Evolutionary conservation across 257 asterid species (phyloP).

Genomic region (Forsythia suspensa): DNA sequence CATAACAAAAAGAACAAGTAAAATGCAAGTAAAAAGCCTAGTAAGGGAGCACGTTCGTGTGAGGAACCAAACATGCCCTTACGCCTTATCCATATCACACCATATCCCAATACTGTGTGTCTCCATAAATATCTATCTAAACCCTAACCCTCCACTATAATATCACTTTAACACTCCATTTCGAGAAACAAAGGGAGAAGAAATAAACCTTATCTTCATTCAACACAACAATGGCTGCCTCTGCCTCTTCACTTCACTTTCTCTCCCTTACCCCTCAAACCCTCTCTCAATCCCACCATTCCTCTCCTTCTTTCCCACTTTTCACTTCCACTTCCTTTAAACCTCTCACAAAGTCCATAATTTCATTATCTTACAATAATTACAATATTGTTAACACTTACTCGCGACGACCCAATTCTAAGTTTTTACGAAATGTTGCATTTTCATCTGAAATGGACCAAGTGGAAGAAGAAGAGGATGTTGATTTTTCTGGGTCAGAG

Average conservation of each 20-base stretch:
- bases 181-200: background rate
- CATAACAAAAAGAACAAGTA: no score
- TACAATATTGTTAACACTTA: background rate
- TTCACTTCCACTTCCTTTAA: constrained; percentile 40
- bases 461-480: constrained; percentile 27
- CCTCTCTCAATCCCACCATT: constrained; percentile 37
- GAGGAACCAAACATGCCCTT: background rate
- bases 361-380: constrained; percentile 30
- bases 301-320: constrained; percentile 34
- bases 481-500: constrained; percentile 14
- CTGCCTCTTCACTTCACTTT: constrained; percentile 36
- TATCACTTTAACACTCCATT: constrained; percentile 1
- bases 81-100: background rate
- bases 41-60: background rate
- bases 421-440: constrained; percentile 48
- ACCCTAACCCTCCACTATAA: background rate
- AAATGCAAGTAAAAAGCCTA: no score
- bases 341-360: constrained; percentile 33
- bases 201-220: constrained; percentile 36
- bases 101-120: background rate
- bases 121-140: background rate
- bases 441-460: constrained; percentile 62
- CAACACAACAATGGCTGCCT: constrained; percentile 59
- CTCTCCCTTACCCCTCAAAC: constrained; percentile 52
- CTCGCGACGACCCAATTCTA: constrained; percentile 18